Evolutionary conservation across 352 stramenopile species (phyloP).

Genomic region (Pythium inflatum): DNA sequence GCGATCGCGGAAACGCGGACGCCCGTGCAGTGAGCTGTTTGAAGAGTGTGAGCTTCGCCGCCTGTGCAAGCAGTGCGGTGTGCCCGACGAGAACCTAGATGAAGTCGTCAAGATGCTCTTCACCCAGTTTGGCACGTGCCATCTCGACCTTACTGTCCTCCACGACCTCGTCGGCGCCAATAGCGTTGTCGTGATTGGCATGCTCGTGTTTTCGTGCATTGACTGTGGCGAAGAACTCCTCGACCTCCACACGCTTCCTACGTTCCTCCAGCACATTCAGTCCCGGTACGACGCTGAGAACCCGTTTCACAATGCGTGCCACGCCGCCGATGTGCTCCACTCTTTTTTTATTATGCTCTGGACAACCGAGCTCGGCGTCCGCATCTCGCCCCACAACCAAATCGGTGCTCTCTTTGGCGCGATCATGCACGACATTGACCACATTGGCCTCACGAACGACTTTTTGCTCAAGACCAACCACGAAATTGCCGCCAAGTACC

Average conservation of each 20-base stretch:
- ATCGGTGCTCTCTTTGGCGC: constrained; percentile 72
- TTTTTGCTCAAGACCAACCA: constrained; percentile 80
- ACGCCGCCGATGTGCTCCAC: constrained; percentile 81
- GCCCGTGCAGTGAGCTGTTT: constrained; percentile 47
- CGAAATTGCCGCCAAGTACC: constrained; percentile 62
- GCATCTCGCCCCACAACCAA: constrained; percentile 68
- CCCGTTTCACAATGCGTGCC: constrained; percentile 84
- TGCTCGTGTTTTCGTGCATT: constrained; percentile 74
- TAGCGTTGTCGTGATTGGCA: constrained; percentile 68
- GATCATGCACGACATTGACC: constrained; percentile 83
- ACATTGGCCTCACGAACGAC: constrained; percentile 79
- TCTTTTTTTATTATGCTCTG: constrained; percentile 75
- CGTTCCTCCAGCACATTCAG: constrained; percentile 68
- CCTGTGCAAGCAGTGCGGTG: constrained; percentile 53
- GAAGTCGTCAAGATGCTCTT: constrained; percentile 57
- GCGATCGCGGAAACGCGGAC: constrained; percentile 54
- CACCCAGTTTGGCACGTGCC: constrained; percentile 60
- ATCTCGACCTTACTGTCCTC: constrained; percentile 73
- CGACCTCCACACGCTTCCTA: constrained; percentile 52
- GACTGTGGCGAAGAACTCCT: constrained; percentile 56
- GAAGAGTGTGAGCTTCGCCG: constrained; percentile 53
- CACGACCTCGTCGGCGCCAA: constrained; percentile 67
- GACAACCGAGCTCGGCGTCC: constrained; percentile 53
- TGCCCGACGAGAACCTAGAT: constrained; percentile 45
- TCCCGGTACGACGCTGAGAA: constrained; percentile 64